Evolutionary conservation across 345 rosid genomes (phyloP).

Genomic region (Salix suchowensis): DNA sequence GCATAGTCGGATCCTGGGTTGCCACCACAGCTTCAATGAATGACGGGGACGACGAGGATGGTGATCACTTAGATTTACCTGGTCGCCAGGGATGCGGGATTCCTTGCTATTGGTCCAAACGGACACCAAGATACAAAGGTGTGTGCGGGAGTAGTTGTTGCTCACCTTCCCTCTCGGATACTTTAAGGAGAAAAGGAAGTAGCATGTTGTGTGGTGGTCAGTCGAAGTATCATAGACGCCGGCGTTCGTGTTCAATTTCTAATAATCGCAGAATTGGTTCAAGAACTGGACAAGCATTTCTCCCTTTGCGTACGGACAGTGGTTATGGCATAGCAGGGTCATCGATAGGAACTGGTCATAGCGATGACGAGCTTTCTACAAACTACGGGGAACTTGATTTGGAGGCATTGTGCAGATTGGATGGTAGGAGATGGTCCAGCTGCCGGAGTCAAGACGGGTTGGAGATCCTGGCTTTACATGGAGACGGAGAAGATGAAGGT

Average conservation of each 20-base stretch:
- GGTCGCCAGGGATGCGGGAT: slow-evolving; percentile 91
- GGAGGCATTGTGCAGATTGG: slow-evolving; percentile 97
- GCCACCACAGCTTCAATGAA: slow-evolving; percentile 74
- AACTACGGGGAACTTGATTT: slow-evolving; percentile 87
- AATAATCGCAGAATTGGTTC: slow-evolving; percentile 48
- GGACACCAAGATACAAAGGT: slow-evolving; percentile 68
- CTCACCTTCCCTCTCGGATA: slow-evolving; percentile 91
- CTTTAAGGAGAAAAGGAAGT: slow-evolving; percentile 78
- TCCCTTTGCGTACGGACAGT: slow-evolving; percentile 67
- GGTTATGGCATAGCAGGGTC: slow-evolving; percentile 71
- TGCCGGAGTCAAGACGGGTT: slow-evolving; percentile 84
- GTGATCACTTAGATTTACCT: slow-evolving; percentile 73
- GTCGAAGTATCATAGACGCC: slow-evolving; percentile 48
- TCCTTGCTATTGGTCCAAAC: slow-evolving; percentile 90
- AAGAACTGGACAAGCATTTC: slow-evolving; percentile 64
- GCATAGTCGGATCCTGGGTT: slow-evolving; percentile 84
- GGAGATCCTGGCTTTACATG: slow-evolving; percentile 53
- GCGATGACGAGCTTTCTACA: slow-evolving; percentile 92
- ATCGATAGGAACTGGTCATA: slow-evolving; percentile 60
- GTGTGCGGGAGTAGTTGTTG: slow-evolving; percentile 71
- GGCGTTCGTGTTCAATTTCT: slow-evolving; percentile 41
- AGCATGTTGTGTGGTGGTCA: slow-evolving; percentile 75
- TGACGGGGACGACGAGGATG: slow-evolving; percentile 70
- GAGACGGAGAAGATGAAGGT: slow-evolving; percentile 66
- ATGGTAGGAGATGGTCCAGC: slow-evolving; percentile 95